Evolutionary conservation across 2,329 filamentous ascomycete genomes (phyloP).

Genomic region (Onygenales sp.): DNA sequence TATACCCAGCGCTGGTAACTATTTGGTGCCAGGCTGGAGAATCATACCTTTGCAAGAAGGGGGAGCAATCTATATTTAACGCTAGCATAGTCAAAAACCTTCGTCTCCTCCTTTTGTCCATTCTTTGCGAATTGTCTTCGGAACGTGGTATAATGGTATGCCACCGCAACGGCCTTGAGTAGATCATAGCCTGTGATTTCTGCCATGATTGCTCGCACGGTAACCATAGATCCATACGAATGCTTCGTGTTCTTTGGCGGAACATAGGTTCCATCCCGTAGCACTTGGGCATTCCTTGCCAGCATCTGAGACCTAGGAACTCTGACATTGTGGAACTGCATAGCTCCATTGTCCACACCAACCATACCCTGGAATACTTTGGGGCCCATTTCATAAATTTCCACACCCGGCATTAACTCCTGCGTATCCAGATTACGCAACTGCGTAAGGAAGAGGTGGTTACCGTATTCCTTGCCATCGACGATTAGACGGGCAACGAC

Average conservation of each 20-base stretch:
- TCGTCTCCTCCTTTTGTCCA: conserved; percentile 9
- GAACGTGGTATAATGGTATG: conserved; percentile 20
- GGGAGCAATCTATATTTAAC: conserved; percentile 15
- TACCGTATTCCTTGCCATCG: conserved; percentile 17
- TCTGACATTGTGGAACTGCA: conserved; percentile 23
- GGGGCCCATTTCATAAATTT: conserved; percentile 21
- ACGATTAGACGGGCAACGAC: conserved; percentile 23
- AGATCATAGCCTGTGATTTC: conserved; percentile 18
- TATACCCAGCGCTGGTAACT: background rate
- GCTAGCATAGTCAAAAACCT: conserved; percentile 16
- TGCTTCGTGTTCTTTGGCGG: conserved; percentile 21
- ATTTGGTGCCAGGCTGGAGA: background rate
- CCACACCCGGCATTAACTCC: conserved; percentile 17
- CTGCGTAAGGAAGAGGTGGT: conserved; percentile 22
- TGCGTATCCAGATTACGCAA: conserved; percentile 19
- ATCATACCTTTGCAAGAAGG: conserved; percentile 12
- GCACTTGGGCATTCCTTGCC: conserved; percentile 19
- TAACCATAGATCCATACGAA: conserved; percentile 27
- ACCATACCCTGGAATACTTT: conserved; percentile 17
- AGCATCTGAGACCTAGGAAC: conserved; percentile 26
- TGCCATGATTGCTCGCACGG: conserved; percentile 20
- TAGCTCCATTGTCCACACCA: conserved; percentile 21
- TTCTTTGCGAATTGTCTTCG: conserved; percentile 12
- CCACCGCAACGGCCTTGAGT: conserved; percentile 25
- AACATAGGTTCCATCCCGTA: conserved; percentile 21